phyloP scores from a whole-genome alignment of 768 basidiomycete species.

The Tubosaeta sp. region DNA sequence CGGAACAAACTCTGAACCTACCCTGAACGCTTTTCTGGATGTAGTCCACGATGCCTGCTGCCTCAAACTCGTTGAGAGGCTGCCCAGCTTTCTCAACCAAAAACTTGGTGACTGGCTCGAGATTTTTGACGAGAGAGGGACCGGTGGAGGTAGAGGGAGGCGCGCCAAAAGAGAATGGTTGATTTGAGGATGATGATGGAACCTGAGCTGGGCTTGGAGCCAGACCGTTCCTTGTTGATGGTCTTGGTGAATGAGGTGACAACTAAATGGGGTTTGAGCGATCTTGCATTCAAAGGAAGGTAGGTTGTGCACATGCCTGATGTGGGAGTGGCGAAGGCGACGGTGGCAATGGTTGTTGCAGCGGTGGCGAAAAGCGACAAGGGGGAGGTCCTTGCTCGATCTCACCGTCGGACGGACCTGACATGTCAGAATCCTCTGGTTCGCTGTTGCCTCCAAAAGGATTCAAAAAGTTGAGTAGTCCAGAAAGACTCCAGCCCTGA shows the following conservation, averaged over 20 bases:
- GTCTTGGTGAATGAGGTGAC: conserved; percentile 16
- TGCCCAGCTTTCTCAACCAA: conserved; percentile 44
- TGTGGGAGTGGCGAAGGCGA: conserved; percentile 20
- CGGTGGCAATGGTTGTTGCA: conserved; percentile 16
- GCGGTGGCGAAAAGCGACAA: conserved; percentile 23
- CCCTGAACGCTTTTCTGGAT: conserved; percentile 50
- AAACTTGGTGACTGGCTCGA: conserved; percentile 47
- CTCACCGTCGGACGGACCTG: conserved; percentile 22
- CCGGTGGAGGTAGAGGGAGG: conserved; percentile 12
- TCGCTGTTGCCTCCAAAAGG: conserved; percentile 34
- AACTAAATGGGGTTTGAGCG: conserved; percentile 24
- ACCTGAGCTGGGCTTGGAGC: conserved; percentile 9
- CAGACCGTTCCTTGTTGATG: conserved; percentile 14
- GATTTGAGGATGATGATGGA: conserved; percentile 10
- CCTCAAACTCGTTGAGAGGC: conserved; percentile 48
- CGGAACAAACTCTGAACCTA: conserved; percentile 21
- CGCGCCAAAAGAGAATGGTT: conserved; percentile 17
- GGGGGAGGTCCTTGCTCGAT: conserved; percentile 26
- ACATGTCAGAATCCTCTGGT: conserved; percentile 18
- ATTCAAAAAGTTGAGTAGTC: conserved; percentile 48
- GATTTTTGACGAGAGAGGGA: conserved; percentile 37
- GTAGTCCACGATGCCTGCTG: conserved; percentile 51
- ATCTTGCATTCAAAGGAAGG: conserved; percentile 15
- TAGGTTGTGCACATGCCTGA: conserved; percentile 25
- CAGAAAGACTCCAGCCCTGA: conserved; percentile 50